A percentile compares a stretch with the other conserved stretches of the same genome.
These are phyloP conservation scores for Xylaria cubensis DNA, from an alignment of 495 filamentous ascomycete species.

Conservation along the genomic window DNA sequence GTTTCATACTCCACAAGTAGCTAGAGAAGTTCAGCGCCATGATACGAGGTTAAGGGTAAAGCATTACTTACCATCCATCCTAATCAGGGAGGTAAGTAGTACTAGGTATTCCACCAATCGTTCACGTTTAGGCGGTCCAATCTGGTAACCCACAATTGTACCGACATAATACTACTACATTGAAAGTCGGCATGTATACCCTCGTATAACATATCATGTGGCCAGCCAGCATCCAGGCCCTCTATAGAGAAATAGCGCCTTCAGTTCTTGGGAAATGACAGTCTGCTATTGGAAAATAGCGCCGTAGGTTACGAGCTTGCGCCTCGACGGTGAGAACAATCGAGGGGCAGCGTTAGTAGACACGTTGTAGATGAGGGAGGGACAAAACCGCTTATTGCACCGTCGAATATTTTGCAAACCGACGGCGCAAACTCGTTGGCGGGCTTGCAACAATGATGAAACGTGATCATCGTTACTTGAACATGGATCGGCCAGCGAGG, in stretches of 20 bases:
- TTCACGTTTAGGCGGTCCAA: neutral
- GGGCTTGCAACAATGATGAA: constrained; percentile 31
- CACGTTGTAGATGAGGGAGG: neutral
- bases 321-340: neutral
- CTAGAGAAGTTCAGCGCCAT: neutral
- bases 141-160: constrained; percentile 3
- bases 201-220: constrained; percentile 12
- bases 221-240: neutral
- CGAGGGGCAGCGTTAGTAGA: neutral
- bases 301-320: constrained; percentile 1
- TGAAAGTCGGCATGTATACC: neutral
- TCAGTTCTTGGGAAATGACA: neutral
- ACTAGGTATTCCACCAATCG: neutral
- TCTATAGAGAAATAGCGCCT: neutral
- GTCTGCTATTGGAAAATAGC: neutral
- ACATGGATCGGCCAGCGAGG: constrained; percentile 31
- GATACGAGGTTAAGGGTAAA: neutral
- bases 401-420: neutral
- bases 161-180: neutral
- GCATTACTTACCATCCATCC: neutral
- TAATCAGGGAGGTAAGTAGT: constrained; percentile 10
- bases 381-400: neutral
- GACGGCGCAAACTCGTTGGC: neutral
- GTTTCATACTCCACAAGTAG: neutral
- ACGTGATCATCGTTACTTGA: constrained; percentile 29